A percentile compares a stretch with the other conserved stretches of the same genome.
Evolutionary conservation across 805 yeast species (phyloP).

Genomic region (Pichia deserticola): DNA sequence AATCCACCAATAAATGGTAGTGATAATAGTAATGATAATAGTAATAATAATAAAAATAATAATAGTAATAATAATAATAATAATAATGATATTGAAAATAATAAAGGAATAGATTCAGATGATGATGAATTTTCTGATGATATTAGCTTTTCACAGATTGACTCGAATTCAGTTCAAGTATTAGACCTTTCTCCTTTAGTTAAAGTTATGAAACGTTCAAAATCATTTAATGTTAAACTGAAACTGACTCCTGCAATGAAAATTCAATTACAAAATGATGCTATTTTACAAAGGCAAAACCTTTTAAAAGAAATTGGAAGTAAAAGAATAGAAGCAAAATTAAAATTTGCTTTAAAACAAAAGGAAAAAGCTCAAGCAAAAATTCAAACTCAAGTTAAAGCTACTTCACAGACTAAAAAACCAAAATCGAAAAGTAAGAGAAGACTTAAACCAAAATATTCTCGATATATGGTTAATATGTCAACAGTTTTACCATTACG

Average conservation of each 20-base stretch:
- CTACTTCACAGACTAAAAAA: not conserved
- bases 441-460: conserved; percentile 9
- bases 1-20: not conserved
- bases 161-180: not conserved
- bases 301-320: not conserved
- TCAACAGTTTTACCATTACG: conserved; percentile 9
- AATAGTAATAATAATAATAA: too few species aligned
- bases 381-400: too few species aligned
- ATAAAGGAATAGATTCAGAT: too few species aligned
- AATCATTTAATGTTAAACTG: not conserved
- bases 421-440: not conserved
- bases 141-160: conserved; percentile 1
- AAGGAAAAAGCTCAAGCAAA: not conserved
- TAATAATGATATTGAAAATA: too few species aligned
- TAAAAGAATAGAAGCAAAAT: not conserved
- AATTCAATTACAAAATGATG: not conserved
- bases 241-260: not conserved
- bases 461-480: conserved; percentile 11
- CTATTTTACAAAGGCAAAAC: not conserved
- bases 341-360: not conserved
- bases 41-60: too few species aligned
- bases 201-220: not conserved
- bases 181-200: not conserved
- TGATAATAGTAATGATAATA: too few species aligned
- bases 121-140: conserved; percentile 5